Evolutionary conservation across 2,329 filamentous ascomycete species (phyloP).

Genomic region (Exophiala dermatitidis): DNA sequence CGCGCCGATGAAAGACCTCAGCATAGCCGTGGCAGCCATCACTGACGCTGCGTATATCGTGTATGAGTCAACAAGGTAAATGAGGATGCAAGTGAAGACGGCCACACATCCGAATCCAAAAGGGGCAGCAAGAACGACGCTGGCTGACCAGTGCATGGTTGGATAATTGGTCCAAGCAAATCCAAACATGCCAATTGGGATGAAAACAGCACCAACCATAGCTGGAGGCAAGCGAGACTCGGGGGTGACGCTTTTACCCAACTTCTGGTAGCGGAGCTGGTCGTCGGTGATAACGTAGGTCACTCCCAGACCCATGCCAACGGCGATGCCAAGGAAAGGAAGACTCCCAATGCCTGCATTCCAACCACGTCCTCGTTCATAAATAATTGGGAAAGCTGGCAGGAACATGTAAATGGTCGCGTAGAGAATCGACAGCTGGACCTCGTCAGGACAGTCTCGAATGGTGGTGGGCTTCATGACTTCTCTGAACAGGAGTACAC

Average conservation of each 20-base stretch:
- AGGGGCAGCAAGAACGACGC: conserved; percentile 36
- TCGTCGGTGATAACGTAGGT: conserved; percentile 39
- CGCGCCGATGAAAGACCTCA: too few species aligned
- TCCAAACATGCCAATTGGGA: conserved; percentile 60
- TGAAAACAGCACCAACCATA: conserved; percentile 52
- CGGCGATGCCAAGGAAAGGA: conserved; percentile 59
- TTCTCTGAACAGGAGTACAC: too few species aligned
- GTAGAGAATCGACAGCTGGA: conserved; percentile 15
- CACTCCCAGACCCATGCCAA: conserved; percentile 36
- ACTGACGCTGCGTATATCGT: conserved; percentile 36
- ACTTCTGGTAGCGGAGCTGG: conserved; percentile 34
- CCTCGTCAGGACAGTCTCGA: too few species aligned
- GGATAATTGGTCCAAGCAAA: conserved; percentile 59
- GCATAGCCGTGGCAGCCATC: too few species aligned
- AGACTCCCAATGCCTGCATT: conserved; percentile 52
- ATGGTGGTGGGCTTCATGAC: too few species aligned
- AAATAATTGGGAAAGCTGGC: conserved; percentile 59
- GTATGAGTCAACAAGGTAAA: conserved; percentile 39
- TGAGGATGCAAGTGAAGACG: conserved; percentile 37
- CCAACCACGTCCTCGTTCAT: conserved; percentile 54
- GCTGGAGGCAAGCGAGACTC: conserved; percentile 57
- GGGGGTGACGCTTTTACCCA: conserved; percentile 52
- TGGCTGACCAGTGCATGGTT: conserved; percentile 49
- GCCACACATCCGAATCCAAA: conserved; percentile 40
- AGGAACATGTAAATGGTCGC: conserved; percentile 52